Base-by-base conservation (phyloP, 176 grass and related monocot species). In the Microstegium vimineum region DNA sequence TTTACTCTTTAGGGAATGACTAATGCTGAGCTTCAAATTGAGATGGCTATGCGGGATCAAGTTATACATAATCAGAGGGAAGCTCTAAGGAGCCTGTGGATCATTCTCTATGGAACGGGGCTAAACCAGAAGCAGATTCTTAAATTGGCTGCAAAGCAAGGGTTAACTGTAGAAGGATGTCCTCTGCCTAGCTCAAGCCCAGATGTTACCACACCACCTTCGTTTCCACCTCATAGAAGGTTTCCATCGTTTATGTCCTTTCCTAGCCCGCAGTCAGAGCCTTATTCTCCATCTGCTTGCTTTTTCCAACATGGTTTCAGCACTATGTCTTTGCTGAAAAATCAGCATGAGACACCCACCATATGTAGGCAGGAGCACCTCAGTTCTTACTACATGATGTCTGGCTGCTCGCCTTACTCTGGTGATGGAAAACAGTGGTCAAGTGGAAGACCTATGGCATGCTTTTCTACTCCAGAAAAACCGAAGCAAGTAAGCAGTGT, bases 41-140 rank as follows among this genome's bases (percentile, higher is more conserved):
- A 99, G 79, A 99, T 99, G 93, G 96, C 96, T 28, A 95, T 99
- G 93, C 62, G 97, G 69, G 97, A 99, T 78, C 97, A 99, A 89
- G 87, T 99, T 25, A 99, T 99, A 75, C 91, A 99, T 75, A 95
- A 99, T 60, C 97, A 99, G 83, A 95, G 97, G 85, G 97, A 94
- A 66, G 74, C 91, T 71, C 74, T 94, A 31, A 92, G 85, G 84
- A 94, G 88, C 32, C 42, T 99, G 72, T 99, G 97, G 97, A 96
- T 86, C 69, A 91, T 99, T 79, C 87, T 94, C 15, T 95, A 91
- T n/a, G 88, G 89, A 85, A 85, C 89, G 74, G 96, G 96, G 56
- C 83, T 99, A 85, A 93, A 95, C 63, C 91, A 95, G 86, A 91
- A 99, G 31, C 96, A 95, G 75, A 92, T 99, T 69, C 86, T 79